Percentiles rank a stretch among this genome's conserved stretches.
These are phyloP conservation scores for Russula sp. DNA, from an alignment of 768 basidiomycete species.

Conservation along the genomic window DNA sequence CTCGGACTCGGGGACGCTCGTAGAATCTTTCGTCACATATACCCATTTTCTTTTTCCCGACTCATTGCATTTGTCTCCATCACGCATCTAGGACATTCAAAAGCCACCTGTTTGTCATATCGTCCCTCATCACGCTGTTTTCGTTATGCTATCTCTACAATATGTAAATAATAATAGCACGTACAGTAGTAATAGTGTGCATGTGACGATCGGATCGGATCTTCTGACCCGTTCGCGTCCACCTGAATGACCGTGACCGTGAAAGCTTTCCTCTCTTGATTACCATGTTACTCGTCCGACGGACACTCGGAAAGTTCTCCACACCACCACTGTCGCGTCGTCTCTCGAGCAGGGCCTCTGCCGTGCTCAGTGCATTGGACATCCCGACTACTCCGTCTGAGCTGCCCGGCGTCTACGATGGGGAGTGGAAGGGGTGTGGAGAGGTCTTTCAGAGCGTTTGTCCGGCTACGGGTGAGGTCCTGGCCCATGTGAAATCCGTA, in stretches of 20 bases:
- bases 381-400: constrained; percentile 54
- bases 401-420: constrained; percentile 76
- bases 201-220: constrained; percentile 20
- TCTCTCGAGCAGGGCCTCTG: constrained; percentile 69
- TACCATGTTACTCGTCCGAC: constrained; percentile 22
- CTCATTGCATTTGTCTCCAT: neutral
- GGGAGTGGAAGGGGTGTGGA: constrained; percentile 75
- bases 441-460: constrained; percentile 68
- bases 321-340: constrained; percentile 36
- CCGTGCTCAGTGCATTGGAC: constrained; percentile 61
- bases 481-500: constrained; percentile 73
- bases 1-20: neutral
- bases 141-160: neutral
- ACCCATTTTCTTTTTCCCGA: constrained; percentile 3
- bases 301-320: constrained; percentile 24
- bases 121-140: neutral
- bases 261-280: neutral
- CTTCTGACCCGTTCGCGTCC: neutral
- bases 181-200: neutral
- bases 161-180: no score
- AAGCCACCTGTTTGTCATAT: constrained; percentile 9
- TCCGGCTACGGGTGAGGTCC: constrained; percentile 82
- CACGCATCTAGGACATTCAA: constrained; percentile 16
- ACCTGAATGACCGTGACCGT: neutral
- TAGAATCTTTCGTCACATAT: constrained; percentile 4